Conservation (phyloP, 129 eudicot species). For the Artemisia tridentata region DNA sequence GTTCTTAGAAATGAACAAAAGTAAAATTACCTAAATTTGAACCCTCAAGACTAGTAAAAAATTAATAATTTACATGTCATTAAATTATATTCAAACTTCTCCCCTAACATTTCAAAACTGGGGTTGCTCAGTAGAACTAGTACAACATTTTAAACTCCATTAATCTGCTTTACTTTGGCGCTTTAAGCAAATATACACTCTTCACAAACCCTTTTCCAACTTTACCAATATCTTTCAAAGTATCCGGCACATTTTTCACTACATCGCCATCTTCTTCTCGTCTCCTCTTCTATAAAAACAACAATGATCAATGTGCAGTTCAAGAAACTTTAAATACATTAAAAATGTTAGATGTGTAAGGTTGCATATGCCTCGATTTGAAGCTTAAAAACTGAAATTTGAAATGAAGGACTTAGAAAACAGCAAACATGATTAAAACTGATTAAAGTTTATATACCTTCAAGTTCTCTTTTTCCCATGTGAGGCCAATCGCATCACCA, state of each 20-base stretch:
- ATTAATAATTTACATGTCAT: constrained; percentile 3
- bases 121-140: constrained; percentile 16
- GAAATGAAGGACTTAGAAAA: neutral
- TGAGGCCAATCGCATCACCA: constrained; percentile 90
- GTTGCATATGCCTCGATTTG: too few relatives aligned
- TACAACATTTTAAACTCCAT: constrained; percentile 25
- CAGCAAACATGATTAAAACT: neutral
- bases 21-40: neutral
- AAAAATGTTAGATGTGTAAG: neutral
- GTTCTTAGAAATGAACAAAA: neutral
- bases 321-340: neutral
- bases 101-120: constrained; percentile 28
- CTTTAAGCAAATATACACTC: constrained; percentile 68
- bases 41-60: constrained; percentile 9
- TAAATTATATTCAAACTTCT: constrained; percentile 3
- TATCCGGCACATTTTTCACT: constrained; percentile 27
- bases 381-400: neutral
- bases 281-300: constrained; percentile 61
- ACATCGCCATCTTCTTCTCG: constrained; percentile 46
- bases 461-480: constrained; percentile 62
- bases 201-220: constrained; percentile 89
- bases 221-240: constrained; percentile 64
- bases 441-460: constrained; percentile 46
- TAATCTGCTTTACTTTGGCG: constrained; percentile 46
- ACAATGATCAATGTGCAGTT: neutral